Evolutionary conservation across 2,329 filamentous ascomycete species (phyloP).

Genomic region (Penicillium sclerotiorum): DNA sequence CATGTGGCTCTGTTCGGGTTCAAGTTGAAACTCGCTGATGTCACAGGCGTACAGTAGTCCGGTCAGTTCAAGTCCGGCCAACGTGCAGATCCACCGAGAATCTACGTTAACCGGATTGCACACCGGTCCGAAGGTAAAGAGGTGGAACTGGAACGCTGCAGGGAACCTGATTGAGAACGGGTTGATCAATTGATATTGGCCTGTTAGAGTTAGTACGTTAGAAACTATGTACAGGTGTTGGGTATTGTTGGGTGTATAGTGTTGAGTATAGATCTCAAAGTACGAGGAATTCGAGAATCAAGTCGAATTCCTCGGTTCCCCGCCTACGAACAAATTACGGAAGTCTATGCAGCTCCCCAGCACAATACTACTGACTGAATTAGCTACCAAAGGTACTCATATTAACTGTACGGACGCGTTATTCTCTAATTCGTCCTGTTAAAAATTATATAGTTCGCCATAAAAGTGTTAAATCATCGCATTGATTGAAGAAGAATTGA

Average conservation of each 20-base stretch:
- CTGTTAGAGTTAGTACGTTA: no score
- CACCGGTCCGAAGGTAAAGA: conserved; percentile 1
- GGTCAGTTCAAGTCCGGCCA: no score
- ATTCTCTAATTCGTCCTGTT: no score
- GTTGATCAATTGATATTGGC: no score
- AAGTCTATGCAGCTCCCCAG: no score
- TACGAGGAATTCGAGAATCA: conserved; percentile 15
- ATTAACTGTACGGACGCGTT: no score
- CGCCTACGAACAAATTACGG: conserved; percentile 29
- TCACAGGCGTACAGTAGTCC: not conserved
- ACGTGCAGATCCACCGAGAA: not conserved
- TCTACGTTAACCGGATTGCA: conserved; percentile 7
- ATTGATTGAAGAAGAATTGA: no score
- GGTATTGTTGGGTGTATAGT: not conserved
- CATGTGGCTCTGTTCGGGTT: no score
- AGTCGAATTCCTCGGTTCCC: conserved; percentile 26
- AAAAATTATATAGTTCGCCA: no score
- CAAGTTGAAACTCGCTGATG: conserved; percentile 1
- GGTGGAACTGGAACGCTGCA: not conserved
- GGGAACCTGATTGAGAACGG: not conserved
- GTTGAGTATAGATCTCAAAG: not conserved
- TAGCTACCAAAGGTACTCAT: no score
- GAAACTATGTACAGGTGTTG: not conserved
- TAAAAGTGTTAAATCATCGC: no score
- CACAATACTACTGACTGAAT: no score